Conservation (phyloP, 257 asterid genomes). For the Solanum pennellii region DNA sequence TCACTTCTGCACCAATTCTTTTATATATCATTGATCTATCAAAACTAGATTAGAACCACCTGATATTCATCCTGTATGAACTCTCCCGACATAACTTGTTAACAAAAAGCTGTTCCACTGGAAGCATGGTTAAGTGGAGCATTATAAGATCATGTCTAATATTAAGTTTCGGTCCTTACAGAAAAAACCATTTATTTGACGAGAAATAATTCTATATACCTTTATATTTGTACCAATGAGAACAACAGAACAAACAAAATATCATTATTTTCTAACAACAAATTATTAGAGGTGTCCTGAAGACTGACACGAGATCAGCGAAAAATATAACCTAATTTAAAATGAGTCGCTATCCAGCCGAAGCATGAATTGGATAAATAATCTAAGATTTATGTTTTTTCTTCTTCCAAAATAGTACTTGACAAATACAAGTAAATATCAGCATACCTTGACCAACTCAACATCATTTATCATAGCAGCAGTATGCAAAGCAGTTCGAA, state of each 20-base stretch:
- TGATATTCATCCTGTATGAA: neutral
- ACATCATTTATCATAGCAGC: slow-evolving; percentile 94
- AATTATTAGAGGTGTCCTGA: neutral
- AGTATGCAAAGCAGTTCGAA: slow-evolving; percentile 89
- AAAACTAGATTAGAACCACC: neutral
- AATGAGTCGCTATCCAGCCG: neutral
- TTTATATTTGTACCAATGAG: neutral
- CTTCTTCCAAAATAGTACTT: neutral
- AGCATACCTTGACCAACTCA: slow-evolving; percentile 80
- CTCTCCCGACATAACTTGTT: neutral
- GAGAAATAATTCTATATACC: neutral
- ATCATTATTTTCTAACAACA: neutral
- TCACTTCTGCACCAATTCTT: neutral
- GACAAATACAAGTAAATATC: neutral
- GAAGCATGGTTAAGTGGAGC: neutral
- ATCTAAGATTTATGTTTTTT: neutral
- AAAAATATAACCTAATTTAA: neutral
- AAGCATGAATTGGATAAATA: neutral
- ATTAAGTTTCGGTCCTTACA: neutral
- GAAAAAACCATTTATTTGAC: neutral
- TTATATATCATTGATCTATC: neutral
- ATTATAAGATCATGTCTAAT: neutral
- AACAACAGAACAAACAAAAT: neutral
- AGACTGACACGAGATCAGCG: neutral
- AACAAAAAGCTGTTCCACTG: neutral